A percentile compares a stretch with the other conserved stretches of the same genome.
Conservation (phyloP, 2,329 filamentous ascomycete genomes). For the Ilyonectria robusta region DNA sequence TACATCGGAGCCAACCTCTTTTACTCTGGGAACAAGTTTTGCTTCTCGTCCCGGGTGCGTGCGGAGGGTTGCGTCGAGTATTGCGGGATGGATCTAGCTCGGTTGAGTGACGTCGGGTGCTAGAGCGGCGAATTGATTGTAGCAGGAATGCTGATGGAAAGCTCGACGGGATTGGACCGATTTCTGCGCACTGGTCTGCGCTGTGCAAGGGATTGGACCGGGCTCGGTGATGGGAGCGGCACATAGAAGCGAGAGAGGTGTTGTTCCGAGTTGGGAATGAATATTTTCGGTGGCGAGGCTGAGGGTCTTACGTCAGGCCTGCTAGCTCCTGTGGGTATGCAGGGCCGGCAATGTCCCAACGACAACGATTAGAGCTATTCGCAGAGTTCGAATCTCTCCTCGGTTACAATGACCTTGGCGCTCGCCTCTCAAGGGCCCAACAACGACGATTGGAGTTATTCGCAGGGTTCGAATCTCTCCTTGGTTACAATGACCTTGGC, state of each 20-base stretch:
- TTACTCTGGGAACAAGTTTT: constrained; percentile 65
- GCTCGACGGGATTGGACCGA: not conserved
- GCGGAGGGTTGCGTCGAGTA: not conserved
- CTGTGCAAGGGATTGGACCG: not conserved
- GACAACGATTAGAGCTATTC: no score
- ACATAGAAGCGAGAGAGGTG: constrained; percentile 2
- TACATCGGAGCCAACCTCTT: constrained; percentile 60
- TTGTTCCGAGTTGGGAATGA: not conserved
- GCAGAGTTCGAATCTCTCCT: no score
- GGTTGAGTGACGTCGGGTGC: constrained; percentile 7
- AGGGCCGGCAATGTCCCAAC: no score
- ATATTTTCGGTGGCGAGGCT: constrained; percentile 41
- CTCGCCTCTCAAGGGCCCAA: no score
- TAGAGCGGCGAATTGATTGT: not conserved
- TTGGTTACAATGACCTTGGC: not conserved
- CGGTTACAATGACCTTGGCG: no score
- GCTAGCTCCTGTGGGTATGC: no score
- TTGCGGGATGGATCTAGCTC: constrained; percentile 4
- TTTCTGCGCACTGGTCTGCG: not conserved
- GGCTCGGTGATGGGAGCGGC: not conserved
- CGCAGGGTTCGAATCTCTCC: not conserved
- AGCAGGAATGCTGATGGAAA: not conserved
- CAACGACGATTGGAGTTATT: not conserved
- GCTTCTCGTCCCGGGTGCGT: constrained; percentile 54
- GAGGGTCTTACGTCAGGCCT: no score